Conservation (phyloP, 2,329 filamentous ascomycete species). For the Chrysoporthe austroafricana region DNA sequence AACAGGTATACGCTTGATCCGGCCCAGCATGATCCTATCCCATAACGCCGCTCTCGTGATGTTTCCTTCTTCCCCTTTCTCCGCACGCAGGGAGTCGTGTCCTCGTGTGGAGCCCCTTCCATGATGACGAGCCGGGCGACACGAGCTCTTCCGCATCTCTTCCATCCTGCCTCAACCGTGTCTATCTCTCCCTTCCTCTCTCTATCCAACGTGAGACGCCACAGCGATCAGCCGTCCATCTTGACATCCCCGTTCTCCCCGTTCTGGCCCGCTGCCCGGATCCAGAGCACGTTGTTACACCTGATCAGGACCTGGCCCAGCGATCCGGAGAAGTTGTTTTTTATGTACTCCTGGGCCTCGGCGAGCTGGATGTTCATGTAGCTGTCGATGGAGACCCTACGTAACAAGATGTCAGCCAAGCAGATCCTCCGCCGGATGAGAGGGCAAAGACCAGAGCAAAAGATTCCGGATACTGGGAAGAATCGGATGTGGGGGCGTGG, state of each 20-base stretch:
- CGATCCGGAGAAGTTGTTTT: constrained; percentile 80
- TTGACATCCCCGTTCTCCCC: constrained; percentile 57
- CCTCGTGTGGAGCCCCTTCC: too few relatives aligned
- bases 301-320: constrained; percentile 92
- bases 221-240: constrained; percentile 54
- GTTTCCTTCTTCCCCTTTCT: neutral
- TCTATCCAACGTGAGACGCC: neutral
- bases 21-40: neutral
- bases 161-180: too few relatives aligned
- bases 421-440: neutral
- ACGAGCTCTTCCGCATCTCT: too few relatives aligned
- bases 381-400: constrained; percentile 77
- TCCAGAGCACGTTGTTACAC: constrained; percentile 95
- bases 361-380: constrained; percentile 99
- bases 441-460: neutral
- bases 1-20: neutral
- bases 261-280: constrained; percentile 61
- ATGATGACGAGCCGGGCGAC: too few relatives aligned
- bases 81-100: too few relatives aligned
- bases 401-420: neutral
- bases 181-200: neutral
- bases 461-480: too few relatives aligned
- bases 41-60: constrained; percentile 1
- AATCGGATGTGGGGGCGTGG: too few relatives aligned
- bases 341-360: constrained; percentile 89